Evolutionary conservation across 306 rosid species (phyloP), one percentile per base, ranked within the genome.

Genomic region (Acacia acuminata): DNA sequence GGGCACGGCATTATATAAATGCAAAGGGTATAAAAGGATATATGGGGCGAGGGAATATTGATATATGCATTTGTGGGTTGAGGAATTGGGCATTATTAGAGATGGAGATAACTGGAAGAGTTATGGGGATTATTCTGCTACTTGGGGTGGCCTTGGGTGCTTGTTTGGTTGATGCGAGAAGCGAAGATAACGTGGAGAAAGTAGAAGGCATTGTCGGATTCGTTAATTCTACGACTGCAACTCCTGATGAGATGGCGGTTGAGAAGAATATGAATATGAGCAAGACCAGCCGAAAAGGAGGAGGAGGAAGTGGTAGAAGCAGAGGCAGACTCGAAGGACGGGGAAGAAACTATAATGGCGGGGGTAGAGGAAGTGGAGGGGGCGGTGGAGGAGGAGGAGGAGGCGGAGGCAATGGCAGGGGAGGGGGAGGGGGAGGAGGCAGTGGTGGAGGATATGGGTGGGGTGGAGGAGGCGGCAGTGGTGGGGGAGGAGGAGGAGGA

Each of bases 111-210:
- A 30, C 42, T 78, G 74, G 81, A 77, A 76, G 77, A 68, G 79
- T 75, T 20, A 58, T 73, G 32, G 72, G 45, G 72, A 51, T 83
- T 67, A 5, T 82, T 82, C 2, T 86, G 61, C 38, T 83, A 4
- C 43, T 70, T 34, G 63, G 34, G 55, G 84, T 69, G 42, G 10
- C 75, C 20, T 36, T 61, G 34, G 72, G 77, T 36, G 76, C 85
- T 78, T 78, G 90, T 84, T 75, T 78, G 77, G 87, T 36, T 38
- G 69, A 78, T 84, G 87, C 58, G 45, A 53, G 71, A 60, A 78
- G 42, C 8, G 69, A 45, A 64, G 69, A 45, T 65, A 65, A 47
- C 58, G 66, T 36, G 2, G 75, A 45, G 58, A 55, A 4, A 36
- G 56, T 4, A 34, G 80, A 40, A 79, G 86, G 55, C 3, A 16